These are phyloP conservation scores for Penicillium sp. DNA, from an alignment of 2,329 filamentous ascomycete genomes.

Conservation along the genomic window DNA sequence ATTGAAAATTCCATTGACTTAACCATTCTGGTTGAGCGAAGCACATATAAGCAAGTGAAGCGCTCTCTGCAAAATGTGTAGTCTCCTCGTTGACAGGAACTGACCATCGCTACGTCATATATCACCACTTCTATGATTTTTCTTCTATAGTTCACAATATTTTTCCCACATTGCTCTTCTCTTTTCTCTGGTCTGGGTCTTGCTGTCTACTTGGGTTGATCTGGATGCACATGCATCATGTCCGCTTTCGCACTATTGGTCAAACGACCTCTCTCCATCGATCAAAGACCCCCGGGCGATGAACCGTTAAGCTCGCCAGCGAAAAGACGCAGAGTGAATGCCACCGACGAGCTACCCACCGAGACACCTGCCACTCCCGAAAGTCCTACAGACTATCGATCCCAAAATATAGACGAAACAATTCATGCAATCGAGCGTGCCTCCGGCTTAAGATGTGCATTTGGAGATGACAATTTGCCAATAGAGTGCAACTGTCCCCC, in stretches of 20 bases:
- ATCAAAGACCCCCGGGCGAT: background rate
- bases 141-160: background rate
- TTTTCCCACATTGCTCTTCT: background rate
- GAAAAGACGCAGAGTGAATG: constrained; percentile 3
- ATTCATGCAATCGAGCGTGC: background rate
- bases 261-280: background rate
- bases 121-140: background rate
- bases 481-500: constrained; percentile 3
- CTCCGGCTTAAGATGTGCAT: background rate
- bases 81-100: background rate
- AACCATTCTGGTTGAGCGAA: background rate
- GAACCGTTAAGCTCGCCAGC: constrained; percentile 1
- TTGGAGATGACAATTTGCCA: background rate
- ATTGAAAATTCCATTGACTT: background rate
- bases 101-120: background rate
- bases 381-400: background rate
- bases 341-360: background rate
- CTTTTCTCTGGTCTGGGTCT: background rate
- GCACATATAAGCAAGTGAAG: background rate
- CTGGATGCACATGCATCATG: background rate
- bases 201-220: background rate
- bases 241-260: background rate
- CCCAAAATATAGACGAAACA: background rate
- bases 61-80: background rate
- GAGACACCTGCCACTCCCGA: background rate